Evolutionary conservation across 805 yeast genomes (phyloP), one percentile per base, ranked within the genome.

Genomic region (Barnettozyma botsteinii): DNA sequence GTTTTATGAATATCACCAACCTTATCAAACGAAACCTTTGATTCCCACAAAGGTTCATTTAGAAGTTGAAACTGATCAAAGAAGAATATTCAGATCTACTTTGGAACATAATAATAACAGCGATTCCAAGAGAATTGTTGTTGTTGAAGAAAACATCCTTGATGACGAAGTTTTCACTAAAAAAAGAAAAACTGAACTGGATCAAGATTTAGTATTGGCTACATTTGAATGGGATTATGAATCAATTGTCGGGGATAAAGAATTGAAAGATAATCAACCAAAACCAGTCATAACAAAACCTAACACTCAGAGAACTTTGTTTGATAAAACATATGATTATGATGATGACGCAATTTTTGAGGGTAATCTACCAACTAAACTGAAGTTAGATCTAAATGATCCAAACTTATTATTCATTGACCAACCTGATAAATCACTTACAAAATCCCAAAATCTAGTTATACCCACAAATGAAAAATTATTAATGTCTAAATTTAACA

Each of bases 381-480:
- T 80, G 30, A 70, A 69, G 47, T 61, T 93, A 32, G 95, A 91
- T 60, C 73, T 88, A 81, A 93, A 89, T 56, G 99, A 93, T 60
- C 85, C 93, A 12, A 71, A 80, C 39, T 63, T 93, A 42, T 61
- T 91, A 30, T 81, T 93, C 47, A 73, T 79, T 19, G 73, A 77
- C 10, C 70, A 71, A 41, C 45, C 42, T 25, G 53, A 49, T 34
- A 52, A 43, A n/a, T 13, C 25, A 25, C 14, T 38, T 14, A 38
- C 48, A 20, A 34, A 41, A 30, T 35, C 40, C 7, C 47, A 44
- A 31, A 41, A 48, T 15, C 45, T 57, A 13, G 38, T 52, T 22
- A 61, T 75, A 7, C 84, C 89, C 3, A 60, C 70, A 2, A 72
- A 66, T 43, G 85, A 80, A 34, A 72, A 71, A 45, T 56, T 68